Percentiles rank a stretch among this genome's conserved stretches.
phyloP scores from a whole-genome alignment of 2,329 filamentous ascomycete species.

The Stromatinia cepivora region DNA sequence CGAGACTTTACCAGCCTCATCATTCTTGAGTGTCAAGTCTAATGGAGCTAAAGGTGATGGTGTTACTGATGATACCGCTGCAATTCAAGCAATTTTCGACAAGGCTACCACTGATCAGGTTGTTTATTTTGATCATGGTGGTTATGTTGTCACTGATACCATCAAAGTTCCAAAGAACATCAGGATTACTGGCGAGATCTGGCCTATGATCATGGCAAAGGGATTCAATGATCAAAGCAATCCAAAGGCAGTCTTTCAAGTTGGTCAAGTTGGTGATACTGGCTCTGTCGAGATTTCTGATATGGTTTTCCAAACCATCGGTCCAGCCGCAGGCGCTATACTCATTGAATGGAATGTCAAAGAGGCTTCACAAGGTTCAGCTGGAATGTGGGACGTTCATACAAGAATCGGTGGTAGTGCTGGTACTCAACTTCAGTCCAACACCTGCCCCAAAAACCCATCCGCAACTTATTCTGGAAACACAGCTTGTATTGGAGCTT shows the following conservation, averaged over 20 bases:
- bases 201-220: constrained; percentile 83
- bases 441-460: constrained; percentile 77
- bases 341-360: constrained; percentile 90
- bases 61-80: constrained; percentile 78
- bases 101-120: constrained; percentile 62
- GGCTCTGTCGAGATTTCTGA: constrained; percentile 87
- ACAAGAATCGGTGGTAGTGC: constrained; percentile 86
- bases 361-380: constrained; percentile 63
- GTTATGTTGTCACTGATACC: constrained; percentile 65
- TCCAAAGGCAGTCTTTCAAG: constrained; percentile 80
- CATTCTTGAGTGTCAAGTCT: constrained; percentile 81
- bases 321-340: constrained; percentile 81
- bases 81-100: constrained; percentile 77
- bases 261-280: constrained; percentile 74
- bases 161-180: constrained; percentile 74
- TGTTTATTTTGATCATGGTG: constrained; percentile 73
- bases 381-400: constrained; percentile 94
- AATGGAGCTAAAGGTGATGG: constrained; percentile 87
- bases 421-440: constrained; percentile 74
- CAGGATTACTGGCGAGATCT: constrained; percentile 88
- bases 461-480: constrained; percentile 60
- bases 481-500: constrained; percentile 70
- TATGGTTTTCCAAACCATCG: constrained; percentile 76
- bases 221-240: constrained; percentile 78
- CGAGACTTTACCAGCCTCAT: constrained; percentile 60